Evolutionary conservation across 352 stramenopile genomes (phyloP).

Genomic region (Peronosclerospora sorghi): DNA sequence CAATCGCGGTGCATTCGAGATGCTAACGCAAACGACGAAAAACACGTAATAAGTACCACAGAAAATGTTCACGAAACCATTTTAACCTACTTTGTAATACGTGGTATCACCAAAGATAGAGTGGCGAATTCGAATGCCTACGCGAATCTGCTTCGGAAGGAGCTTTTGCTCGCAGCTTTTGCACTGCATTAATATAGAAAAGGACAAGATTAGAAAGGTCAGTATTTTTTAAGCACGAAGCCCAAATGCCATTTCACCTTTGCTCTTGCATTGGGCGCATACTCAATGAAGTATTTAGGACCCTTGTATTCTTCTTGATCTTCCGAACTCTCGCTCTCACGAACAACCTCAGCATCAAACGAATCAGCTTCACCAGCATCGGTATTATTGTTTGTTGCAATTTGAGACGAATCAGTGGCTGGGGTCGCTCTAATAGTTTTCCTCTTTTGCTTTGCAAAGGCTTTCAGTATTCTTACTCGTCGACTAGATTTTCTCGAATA

Average conservation of each 20-base stretch:
- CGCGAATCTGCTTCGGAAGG: constrained; percentile 24
- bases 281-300: constrained; percentile 58
- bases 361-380: constrained; percentile 25
- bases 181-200: constrained; percentile 29
- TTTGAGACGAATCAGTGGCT: neutral
- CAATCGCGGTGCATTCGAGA: constrained; percentile 23
- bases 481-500: too few species aligned
- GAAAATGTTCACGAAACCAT: neutral
- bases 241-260: constrained; percentile 24
- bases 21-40: constrained; percentile 13
- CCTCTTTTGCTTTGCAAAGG: constrained; percentile 3
- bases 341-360: constrained; percentile 23
- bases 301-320: constrained; percentile 35
- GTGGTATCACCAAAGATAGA: constrained; percentile 73
- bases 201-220: neutral
- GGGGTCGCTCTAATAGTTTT: constrained; percentile 2
- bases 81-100: constrained; percentile 64
- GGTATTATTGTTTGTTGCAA: neutral
- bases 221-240: neutral
- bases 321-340: constrained; percentile 14
- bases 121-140: constrained; percentile 52
- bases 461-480: constrained; percentile 7
- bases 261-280: constrained; percentile 39
- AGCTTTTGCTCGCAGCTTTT: constrained; percentile 72
- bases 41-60: neutral